Evolutionary conservation across 768 basidiomycete genomes (phyloP).

Genomic region (Lentinula boryana): DNA sequence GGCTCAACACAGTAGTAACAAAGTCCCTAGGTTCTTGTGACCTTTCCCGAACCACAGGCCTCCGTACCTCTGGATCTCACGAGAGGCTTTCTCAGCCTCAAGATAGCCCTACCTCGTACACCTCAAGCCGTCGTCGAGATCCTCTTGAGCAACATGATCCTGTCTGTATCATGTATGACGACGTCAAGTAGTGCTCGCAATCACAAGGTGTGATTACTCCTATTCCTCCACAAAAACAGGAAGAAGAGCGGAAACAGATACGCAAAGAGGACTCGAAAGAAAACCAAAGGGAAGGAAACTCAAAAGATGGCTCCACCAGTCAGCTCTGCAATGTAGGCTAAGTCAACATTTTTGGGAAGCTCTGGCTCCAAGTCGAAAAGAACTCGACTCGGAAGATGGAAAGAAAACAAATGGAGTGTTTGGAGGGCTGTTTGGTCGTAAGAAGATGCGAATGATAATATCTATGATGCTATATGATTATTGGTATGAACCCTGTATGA

Average conservation of each 20-base stretch:
- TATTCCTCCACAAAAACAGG: constrained; percentile 27
- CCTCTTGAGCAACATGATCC: constrained; percentile 69
- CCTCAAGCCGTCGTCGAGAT: constrained; percentile 35
- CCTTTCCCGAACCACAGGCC: constrained; percentile 14
- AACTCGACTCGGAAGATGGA: constrained; percentile 24
- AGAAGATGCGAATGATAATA: constrained; percentile 30
- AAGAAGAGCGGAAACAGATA: constrained; percentile 48
- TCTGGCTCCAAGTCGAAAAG: constrained; percentile 38
- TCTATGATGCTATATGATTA: no score
- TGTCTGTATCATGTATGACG: constrained; percentile 68
- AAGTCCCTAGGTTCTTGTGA: constrained; percentile 8
- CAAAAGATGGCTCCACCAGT: constrained; percentile 44
- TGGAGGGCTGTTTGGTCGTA: constrained; percentile 66
- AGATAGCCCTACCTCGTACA: constrained; percentile 10
- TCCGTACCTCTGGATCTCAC: constrained; percentile 41
- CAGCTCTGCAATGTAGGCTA: constrained; percentile 31
- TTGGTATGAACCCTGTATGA: no score
- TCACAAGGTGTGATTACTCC: constrained; percentile 16
- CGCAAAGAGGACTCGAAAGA: constrained; percentile 39
- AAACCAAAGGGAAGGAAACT: constrained; percentile 38
- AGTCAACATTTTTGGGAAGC: constrained; percentile 11
- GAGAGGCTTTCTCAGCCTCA: constrained; percentile 32
- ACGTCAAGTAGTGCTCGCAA: constrained; percentile 76
- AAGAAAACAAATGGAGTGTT: constrained; percentile 76
- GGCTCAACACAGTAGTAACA: constrained; percentile 18